Conservation (phyloP, 169 alveolate genomes). For the Cystoisospora suis region DNA sequence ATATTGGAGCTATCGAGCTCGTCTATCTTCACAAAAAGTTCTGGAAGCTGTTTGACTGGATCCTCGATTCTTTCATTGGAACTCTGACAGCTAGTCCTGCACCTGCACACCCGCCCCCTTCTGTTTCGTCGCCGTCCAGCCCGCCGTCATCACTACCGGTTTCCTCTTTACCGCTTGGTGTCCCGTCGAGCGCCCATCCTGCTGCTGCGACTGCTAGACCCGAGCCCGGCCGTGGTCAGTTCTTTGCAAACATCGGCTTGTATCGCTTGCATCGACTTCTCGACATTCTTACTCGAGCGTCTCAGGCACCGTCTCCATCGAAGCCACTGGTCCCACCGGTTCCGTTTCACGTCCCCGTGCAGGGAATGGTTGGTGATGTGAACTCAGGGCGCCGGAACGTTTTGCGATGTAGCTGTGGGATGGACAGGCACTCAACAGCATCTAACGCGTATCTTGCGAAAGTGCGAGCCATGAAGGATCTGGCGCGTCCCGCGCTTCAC, state of each 20-base stretch:
- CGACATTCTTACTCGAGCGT: not conserved
- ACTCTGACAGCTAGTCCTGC: conserved; percentile 29
- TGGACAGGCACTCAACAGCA: not conserved
- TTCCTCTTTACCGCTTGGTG: not conserved
- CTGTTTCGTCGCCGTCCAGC: too few species aligned
- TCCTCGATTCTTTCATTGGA: conserved; percentile 42
- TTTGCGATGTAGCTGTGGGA: not conserved
- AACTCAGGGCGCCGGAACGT: not conserved
- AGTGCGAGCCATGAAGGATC: not conserved
- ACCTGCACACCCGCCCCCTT: not conserved
- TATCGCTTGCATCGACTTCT: not conserved
- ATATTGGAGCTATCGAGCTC: conserved; percentile 55
- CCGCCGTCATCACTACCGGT: not conserved
- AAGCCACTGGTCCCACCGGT: not conserved
- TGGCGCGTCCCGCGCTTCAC: not conserved
- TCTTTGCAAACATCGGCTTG: not conserved
- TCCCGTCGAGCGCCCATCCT: not conserved
- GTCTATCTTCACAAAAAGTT: conserved; percentile 53
- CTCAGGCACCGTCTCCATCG: not conserved
- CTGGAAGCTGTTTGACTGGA: conserved; percentile 63
- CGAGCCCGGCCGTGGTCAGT: not conserved
- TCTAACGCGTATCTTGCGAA: not conserved
- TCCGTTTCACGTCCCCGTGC: not conserved
- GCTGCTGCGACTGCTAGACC: not conserved
- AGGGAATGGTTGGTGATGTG: not conserved